Base-by-base conservation (phyloP, 2,329 filamentous ascomycete genomes). In the Xylaria multiplex region DNA sequence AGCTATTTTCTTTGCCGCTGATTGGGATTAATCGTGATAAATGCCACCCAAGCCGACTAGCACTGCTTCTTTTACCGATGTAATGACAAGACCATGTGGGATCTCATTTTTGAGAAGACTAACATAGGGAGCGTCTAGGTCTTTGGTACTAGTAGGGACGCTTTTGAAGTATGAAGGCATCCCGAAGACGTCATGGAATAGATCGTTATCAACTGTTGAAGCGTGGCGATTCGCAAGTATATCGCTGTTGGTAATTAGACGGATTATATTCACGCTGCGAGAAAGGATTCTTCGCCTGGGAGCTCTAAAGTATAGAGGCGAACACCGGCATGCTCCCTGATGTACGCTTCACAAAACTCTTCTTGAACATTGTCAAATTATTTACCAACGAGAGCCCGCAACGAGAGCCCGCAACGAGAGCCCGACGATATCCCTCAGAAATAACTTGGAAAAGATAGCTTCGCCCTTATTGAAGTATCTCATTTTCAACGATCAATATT, bases 1-100 rank as follows among this genome's bases (percentile, higher is more conserved):
- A 97, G 85, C 55, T 84, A 83, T 77, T 98, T 98, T 58, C 92
- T 90, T 76, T 97, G 91, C 16, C 91, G 86, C 69, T 90, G 88
- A 55, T 84, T 87, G 56, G 93, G 84, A 3, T 86, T 83, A 62
- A 90, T 82, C 62, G 85, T 86, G 75, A 98, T 88, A 24, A 97
- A 79, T 2, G 91, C 86, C 19, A 97, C 81, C 95, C 95, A 98
- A 2, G 93, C 92, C 65, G 93, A 90, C 77, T 97, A 93, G 0
- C 91, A 93, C 71, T 89, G 88, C 74, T 88, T 91, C 80, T 92
- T 95, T 80, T 94, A 92, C 65, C 90, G 86, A 14, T 84, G 84
- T 6, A 91, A 80, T 2, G 90, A 92, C 53, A 84, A 83, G 13
- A 94, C 81, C 16, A 85, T 80, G 70, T 92, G 90, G 62, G 89